Conservation (phyloP, 805 yeast genomes). For the Zygotorulaspora chibaensis region DNA sequence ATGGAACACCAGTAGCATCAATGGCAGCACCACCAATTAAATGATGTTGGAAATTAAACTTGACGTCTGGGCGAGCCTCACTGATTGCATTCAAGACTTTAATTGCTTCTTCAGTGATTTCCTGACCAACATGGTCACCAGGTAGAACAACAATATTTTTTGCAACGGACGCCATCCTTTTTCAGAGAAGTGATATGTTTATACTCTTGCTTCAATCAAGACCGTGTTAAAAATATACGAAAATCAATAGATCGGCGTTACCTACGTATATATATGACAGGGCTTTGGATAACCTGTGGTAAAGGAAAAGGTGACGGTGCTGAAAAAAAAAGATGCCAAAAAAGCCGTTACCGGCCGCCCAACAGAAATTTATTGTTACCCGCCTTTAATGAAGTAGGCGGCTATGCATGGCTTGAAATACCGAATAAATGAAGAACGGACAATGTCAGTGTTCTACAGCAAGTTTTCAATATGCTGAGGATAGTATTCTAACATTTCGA, state of each 20-base stretch:
- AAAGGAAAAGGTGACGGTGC: neutral
- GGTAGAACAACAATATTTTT: slow-evolving; percentile 85
- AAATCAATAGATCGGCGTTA: neutral
- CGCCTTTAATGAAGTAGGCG: neutral
- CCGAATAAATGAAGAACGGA: too few relatives aligned
- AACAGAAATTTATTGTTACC: neutral
- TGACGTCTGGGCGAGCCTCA: slow-evolving; percentile 47
- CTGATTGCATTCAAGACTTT: slow-evolving; percentile 82
- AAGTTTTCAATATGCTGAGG: too few relatives aligned
- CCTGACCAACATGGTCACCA: slow-evolving; percentile 97
- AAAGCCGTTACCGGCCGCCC: slow-evolving; percentile 2
- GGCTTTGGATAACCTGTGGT: neutral
- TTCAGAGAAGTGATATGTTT: neutral
- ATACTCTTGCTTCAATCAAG: neutral
- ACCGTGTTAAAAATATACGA: neutral
- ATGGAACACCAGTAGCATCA: slow-evolving; percentile 91
- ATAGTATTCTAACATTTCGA: too few relatives aligned
- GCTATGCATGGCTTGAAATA: too few relatives aligned
- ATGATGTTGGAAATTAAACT: slow-evolving; percentile 76
- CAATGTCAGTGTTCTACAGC: too few relatives aligned
- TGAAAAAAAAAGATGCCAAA: neutral
- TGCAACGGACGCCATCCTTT: slow-evolving; percentile 4
- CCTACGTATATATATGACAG: neutral
- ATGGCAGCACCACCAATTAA: slow-evolving; percentile 98
- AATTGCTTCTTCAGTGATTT: slow-evolving; percentile 83